Evolutionary conservation across 78 protist species (phyloP).

Genomic region (Diacronema lutheri): DNA sequence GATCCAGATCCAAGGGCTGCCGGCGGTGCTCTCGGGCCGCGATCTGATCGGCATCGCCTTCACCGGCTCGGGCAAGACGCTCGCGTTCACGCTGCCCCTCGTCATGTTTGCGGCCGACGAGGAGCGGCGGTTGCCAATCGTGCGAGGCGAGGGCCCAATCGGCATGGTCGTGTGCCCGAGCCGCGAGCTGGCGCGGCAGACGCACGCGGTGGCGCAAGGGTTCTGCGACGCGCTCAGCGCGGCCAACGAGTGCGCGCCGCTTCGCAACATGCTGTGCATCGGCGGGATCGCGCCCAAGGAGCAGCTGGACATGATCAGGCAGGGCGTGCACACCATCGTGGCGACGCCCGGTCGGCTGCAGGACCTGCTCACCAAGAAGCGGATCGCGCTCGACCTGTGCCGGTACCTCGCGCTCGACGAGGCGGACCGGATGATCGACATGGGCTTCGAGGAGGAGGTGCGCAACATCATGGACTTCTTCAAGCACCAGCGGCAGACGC

Average conservation of each 20-base stretch:
- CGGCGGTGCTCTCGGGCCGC: slow-evolving; percentile 72
- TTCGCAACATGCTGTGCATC: slow-evolving; percentile 43
- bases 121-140: slow-evolving; percentile 71
- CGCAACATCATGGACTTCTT: slow-evolving; percentile 74
- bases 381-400: slow-evolving; percentile 69
- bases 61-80: slow-evolving; percentile 97
- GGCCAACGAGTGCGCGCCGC: slow-evolving; percentile 2
- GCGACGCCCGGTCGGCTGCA: slow-evolving; percentile 93
- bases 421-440: slow-evolving; percentile 93
- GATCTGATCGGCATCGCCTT: slow-evolving; percentile 97
- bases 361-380: slow-evolving; percentile 74
- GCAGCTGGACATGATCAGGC: background rate
- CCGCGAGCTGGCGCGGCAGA: slow-evolving; percentile 93
- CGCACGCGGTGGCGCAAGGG: slow-evolving; percentile 55
- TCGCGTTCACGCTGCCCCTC: slow-evolving; percentile 90
- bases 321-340: slow-evolving; percentile 81
- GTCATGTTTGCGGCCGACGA: slow-evolving; percentile 79
- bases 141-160: slow-evolving; percentile 79
- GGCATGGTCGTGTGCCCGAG: slow-evolving; percentile 88
- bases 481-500: slow-evolving; percentile 78
- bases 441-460: slow-evolving; percentile 90
- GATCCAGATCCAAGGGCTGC: slow-evolving; percentile 88
- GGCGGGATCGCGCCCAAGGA: slow-evolving; percentile 55
- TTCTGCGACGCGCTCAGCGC: background rate
- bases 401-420: slow-evolving; percentile 82